Conservation (phyloP, 73 alveolate genomes). For the Breviolum minutum region DNA sequence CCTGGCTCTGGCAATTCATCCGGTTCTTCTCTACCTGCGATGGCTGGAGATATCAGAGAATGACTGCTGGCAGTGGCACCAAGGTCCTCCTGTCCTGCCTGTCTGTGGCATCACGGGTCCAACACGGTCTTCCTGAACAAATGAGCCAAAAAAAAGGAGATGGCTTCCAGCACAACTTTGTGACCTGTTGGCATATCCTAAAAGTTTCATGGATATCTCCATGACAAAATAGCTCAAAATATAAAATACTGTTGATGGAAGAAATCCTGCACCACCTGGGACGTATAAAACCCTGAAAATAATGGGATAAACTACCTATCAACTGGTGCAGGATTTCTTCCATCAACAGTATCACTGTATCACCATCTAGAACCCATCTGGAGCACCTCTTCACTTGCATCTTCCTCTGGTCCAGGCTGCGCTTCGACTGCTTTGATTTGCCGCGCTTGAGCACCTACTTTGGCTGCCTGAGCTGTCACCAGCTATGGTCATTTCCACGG, state of each 20-base stretch:
- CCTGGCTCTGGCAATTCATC: slow-evolving; percentile 92
- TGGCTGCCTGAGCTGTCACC: background rate
- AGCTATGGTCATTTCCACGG: background rate
- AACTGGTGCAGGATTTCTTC: no score
- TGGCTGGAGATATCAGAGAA: background rate
- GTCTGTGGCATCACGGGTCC: slow-evolving; percentile 23
- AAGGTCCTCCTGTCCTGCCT: background rate
- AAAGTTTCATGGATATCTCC: background rate
- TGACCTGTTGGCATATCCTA: no score
- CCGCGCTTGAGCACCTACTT: slow-evolving; percentile 55
- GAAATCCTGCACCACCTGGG: no score
- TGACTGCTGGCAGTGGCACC: background rate
- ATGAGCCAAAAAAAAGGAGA: background rate
- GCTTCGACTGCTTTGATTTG: background rate
- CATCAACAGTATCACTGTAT: no score
- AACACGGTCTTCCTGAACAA: background rate
- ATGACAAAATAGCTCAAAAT: background rate
- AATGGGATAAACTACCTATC: no score
- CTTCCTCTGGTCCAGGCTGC: slow-evolving; percentile 43
- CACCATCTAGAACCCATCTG: no score
- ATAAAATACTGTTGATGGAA: background rate
- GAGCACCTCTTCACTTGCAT: slow-evolving; percentile 9
- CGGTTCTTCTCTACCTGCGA: slow-evolving; percentile 36
- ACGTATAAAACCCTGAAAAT: no score
- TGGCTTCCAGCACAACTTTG: no score